Conservation (phyloP, 2,329 filamentous ascomycete species). For the Davidsoniella eucalypti region DNA sequence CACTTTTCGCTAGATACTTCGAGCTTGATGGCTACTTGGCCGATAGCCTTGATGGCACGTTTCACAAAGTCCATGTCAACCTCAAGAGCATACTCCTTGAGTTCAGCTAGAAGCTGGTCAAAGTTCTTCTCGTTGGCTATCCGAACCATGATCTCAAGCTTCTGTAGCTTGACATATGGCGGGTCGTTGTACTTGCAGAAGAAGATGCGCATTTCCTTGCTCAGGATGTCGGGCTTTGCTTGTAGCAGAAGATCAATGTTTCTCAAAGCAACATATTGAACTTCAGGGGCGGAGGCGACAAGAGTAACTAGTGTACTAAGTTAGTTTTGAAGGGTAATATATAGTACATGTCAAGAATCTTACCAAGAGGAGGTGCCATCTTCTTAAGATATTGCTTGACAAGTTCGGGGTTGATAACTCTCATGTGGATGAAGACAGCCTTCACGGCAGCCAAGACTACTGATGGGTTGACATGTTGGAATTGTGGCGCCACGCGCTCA, state of each 20-base stretch:
- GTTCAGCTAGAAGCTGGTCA: slow-evolving; percentile 79
- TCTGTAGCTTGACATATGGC: slow-evolving; percentile 92
- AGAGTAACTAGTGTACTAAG: slow-evolving; percentile 53
- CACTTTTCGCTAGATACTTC: slow-evolving; percentile 89
- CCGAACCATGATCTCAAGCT: slow-evolving; percentile 97
- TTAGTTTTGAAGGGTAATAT: not conserved
- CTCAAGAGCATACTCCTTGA: slow-evolving; percentile 95
- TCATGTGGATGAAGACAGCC: slow-evolving; percentile 95
- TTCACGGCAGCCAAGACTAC: slow-evolving; percentile 97
- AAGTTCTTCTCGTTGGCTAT: slow-evolving; percentile 97
- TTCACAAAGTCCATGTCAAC: slow-evolving; percentile 99
- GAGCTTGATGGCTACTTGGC: slow-evolving; percentile 97
- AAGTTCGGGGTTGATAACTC: slow-evolving; percentile 58
- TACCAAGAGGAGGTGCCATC: slow-evolving; percentile 91
- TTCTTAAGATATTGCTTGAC: slow-evolving; percentile 85
- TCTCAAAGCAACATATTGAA: slow-evolving; percentile 89
- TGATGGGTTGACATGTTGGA: slow-evolving; percentile 95
- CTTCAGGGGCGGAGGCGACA: slow-evolving; percentile 87
- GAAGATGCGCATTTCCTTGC: slow-evolving; percentile 94
- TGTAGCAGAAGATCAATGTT: slow-evolving; percentile 95
- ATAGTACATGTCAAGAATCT: slow-evolving; percentile 16
- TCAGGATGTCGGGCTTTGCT: slow-evolving; percentile 89
- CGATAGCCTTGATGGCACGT: slow-evolving; percentile 86
- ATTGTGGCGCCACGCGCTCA: slow-evolving; percentile 87
- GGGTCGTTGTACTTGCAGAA: slow-evolving; percentile 99